phyloP scores from a whole-genome alignment of 768 basidiomycete species.

The Mycena chlorophos region DNA sequence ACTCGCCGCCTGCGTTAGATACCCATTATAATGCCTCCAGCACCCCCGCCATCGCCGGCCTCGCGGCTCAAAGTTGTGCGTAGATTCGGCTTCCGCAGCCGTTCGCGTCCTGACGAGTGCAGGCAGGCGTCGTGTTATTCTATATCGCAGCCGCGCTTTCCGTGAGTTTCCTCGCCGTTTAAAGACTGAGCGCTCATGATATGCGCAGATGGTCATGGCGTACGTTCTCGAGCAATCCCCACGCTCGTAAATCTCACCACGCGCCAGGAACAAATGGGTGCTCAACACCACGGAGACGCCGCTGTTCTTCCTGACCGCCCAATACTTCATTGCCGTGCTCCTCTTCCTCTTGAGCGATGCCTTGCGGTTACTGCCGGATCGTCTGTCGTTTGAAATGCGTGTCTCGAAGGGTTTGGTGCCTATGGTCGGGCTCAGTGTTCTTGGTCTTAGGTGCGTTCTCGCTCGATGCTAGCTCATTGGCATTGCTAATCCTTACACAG shows the following conservation, averaged over 20 bases:
- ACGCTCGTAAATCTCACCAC: slow-evolving; percentile 12
- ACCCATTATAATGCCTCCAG: slow-evolving; percentile 26
- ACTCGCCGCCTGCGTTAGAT: not conserved
- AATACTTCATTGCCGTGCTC: slow-evolving; percentile 76
- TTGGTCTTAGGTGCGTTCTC: slow-evolving; percentile 69
- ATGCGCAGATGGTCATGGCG: slow-evolving; percentile 85
- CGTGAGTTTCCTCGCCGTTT: slow-evolving; percentile 49
- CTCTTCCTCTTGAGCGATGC: slow-evolving; percentile 69
- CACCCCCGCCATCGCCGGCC: slow-evolving; percentile 32
- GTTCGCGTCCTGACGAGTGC: slow-evolving; percentile 2
- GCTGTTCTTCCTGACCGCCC: slow-evolving; percentile 83
- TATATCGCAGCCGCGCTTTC: slow-evolving; percentile 87
- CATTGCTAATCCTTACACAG: slow-evolving; percentile 36
- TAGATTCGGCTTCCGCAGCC: slow-evolving; percentile 10
- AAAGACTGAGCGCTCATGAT: not conserved
- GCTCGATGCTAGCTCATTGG: not conserved
- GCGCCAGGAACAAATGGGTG: slow-evolving; percentile 85
- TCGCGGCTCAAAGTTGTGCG: slow-evolving; percentile 50
- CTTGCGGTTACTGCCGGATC: slow-evolving; percentile 65
- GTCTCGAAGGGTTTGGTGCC: slow-evolving; percentile 73
- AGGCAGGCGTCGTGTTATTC: slow-evolving; percentile 79
- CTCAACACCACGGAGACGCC: slow-evolving; percentile 72
- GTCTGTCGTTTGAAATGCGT: slow-evolving; percentile 61
- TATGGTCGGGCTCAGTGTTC: slow-evolving; percentile 73
- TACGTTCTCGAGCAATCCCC: slow-evolving; percentile 32